These are phyloP conservation scores for Venturia aucupariae DNA, from an alignment of 2,329 filamentous ascomycete genomes.

Conservation along the genomic window DNA sequence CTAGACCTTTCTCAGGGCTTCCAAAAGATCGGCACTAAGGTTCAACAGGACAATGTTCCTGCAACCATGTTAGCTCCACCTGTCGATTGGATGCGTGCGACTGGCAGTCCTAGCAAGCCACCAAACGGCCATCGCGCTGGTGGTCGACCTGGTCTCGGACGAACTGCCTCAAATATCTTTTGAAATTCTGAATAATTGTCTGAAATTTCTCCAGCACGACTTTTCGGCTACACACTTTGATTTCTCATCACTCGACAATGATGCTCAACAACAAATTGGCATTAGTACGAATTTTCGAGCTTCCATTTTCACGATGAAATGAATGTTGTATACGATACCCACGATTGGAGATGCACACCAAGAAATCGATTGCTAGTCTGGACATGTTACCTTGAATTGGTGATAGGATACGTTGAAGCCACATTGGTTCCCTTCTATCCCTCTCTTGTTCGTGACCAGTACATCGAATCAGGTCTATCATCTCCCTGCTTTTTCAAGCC, in stretches of 20 bases:
- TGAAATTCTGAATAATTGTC: neutral
- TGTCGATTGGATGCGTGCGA: slow-evolving; percentile 3
- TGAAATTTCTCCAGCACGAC: neutral
- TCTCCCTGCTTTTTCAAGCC: neutral
- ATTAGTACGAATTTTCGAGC: neutral
- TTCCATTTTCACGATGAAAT: slow-evolving; percentile 7
- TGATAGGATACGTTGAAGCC: neutral
- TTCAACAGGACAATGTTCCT: slow-evolving; percentile 5
- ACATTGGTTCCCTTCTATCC: neutral
- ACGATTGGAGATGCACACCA: neutral
- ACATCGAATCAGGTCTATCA: neutral
- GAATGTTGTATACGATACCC: slow-evolving; percentile 2
- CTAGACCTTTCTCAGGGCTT: slow-evolving; percentile 70
- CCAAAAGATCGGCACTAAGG: slow-evolving; percentile 55
- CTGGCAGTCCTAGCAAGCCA: slow-evolving; percentile 10
- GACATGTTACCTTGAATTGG: neutral
- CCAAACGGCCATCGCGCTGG: neutral
- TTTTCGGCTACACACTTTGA: neutral
- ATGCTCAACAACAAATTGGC: neutral
- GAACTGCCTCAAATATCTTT: slow-evolving; percentile 7
- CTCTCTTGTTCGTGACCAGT: neutral
- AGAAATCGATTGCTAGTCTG: neutral
- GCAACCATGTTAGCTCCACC: neutral
- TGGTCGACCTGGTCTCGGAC: slow-evolving; percentile 8
- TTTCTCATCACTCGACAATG: neutral